Conservation (phyloP, 2,329 filamentous ascomycete genomes). For the Cladophialophora bantiana region DNA sequence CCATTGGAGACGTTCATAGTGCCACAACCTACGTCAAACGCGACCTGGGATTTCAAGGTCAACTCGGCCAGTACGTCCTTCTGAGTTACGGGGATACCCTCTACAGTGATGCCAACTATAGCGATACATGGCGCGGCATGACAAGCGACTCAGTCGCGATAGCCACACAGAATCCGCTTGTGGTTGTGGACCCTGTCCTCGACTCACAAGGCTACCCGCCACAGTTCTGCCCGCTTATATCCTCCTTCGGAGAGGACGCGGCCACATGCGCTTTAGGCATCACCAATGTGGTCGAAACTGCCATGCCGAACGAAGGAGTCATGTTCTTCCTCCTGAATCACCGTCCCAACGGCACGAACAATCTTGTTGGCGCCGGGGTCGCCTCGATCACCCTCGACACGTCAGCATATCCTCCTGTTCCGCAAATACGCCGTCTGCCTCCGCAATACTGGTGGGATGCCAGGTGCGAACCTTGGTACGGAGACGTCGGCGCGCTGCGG, state of each 20-base stretch:
- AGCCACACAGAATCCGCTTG: slow-evolving; percentile 38
- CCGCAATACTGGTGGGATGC: slow-evolving; percentile 41
- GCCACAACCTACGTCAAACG: slow-evolving; percentile 40
- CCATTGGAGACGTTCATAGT: slow-evolving; percentile 40
- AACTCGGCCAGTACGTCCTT: slow-evolving; percentile 36
- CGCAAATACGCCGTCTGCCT: slow-evolving; percentile 32
- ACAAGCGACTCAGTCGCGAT: slow-evolving; percentile 40
- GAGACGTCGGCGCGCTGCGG: slow-evolving; percentile 39
- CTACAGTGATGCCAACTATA: slow-evolving; percentile 37
- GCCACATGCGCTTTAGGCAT: slow-evolving; percentile 38
- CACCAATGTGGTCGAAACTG: slow-evolving; percentile 41
- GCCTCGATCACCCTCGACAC: slow-evolving; percentile 36
- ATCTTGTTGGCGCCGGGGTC: slow-evolving; percentile 40
- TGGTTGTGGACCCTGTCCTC: slow-evolving; percentile 37
- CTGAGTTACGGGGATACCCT: slow-evolving; percentile 42
- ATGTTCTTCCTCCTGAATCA: slow-evolving; percentile 42
- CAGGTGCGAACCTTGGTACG: slow-evolving; percentile 40
- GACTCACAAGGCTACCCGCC: slow-evolving; percentile 37
- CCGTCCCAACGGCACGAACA: slow-evolving; percentile 38
- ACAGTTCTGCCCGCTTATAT: slow-evolving; percentile 38
- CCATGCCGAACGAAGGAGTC: slow-evolving; percentile 30
- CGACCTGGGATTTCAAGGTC: slow-evolving; percentile 41
- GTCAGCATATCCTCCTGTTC: slow-evolving; percentile 30
- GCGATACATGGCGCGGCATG: slow-evolving; percentile 40
- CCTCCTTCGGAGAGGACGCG: slow-evolving; percentile 35